These are phyloP conservation scores for Basidiobolus meristosporus DNA, from an alignment of 371 early-diverging fungal genomes.

Conservation along the genomic window DNA sequence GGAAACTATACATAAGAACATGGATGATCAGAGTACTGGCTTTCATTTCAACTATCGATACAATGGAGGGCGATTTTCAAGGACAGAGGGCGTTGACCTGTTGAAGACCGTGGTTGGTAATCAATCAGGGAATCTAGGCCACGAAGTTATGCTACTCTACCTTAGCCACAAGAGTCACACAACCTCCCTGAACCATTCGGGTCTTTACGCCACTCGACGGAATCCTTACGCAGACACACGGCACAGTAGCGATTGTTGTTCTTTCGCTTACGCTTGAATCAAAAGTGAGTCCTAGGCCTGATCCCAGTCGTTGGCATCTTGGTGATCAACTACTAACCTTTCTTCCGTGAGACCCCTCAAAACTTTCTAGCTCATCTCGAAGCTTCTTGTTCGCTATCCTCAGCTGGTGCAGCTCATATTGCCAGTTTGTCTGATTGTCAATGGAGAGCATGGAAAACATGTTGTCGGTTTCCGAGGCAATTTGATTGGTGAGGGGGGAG, in stretches of 20 bases:
- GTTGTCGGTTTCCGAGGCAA: conserved; percentile 9
- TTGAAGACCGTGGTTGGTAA: no score
- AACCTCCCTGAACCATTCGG: conserved; percentile 57
- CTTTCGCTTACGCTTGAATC: conserved; percentile 11
- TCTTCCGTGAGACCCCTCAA: conserved; percentile 5
- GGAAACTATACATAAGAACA: no score
- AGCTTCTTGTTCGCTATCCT: conserved; percentile 15
- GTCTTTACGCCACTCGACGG: conserved; percentile 71
- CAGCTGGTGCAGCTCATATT: conserved; percentile 25
- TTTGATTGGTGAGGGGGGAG: neutral
- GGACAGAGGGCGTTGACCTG: no score
- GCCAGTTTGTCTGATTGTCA: conserved; percentile 19
- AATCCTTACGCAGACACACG: conserved; percentile 44
- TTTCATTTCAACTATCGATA: no score
- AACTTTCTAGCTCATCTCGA: conserved; percentile 13
- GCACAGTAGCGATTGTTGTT: conserved; percentile 4
- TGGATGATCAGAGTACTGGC: no score
- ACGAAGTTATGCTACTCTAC: conserved; percentile 6
- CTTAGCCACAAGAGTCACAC: conserved; percentile 75
- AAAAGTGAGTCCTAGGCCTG: no score
- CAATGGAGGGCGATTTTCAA: no score
- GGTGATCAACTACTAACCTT: no score
- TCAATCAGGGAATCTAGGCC: no score
- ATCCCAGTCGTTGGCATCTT: no score
- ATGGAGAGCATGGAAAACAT: conserved; percentile 17